Evolutionary conservation across 2,329 filamentous ascomycete species (phyloP).

Genomic region (Exophiala alcalophila): DNA sequence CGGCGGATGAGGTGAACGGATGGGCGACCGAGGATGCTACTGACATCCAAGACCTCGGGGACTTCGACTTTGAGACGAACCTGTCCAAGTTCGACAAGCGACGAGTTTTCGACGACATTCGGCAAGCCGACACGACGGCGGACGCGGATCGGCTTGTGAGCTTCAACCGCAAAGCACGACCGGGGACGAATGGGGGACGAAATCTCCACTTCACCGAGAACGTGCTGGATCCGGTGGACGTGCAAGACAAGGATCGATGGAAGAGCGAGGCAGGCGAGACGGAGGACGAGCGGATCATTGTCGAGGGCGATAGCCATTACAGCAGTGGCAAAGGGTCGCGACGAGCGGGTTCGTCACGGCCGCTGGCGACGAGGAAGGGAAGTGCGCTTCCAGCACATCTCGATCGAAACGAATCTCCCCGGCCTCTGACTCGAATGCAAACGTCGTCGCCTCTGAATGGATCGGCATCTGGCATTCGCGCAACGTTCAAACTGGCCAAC

Average conservation of each 20-base stretch:
- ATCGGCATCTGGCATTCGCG: constrained; percentile 30
- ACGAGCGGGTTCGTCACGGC: constrained; percentile 40
- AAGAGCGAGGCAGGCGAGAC: constrained; percentile 72
- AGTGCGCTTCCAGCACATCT: constrained; percentile 42
- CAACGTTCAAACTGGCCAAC: constrained; percentile 52
- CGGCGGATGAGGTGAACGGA: constrained; percentile 64
- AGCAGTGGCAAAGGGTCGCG: constrained; percentile 48
- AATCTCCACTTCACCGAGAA: constrained; percentile 92
- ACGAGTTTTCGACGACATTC: constrained; percentile 85
- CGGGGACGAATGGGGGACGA: constrained; percentile 75
- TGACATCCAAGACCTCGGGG: constrained; percentile 86
- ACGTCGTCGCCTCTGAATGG: constrained; percentile 45
- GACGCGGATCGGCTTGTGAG: constrained; percentile 87
- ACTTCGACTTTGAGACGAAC: constrained; percentile 89
- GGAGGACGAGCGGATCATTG: constrained; percentile 39
- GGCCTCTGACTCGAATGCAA: constrained; percentile 25
- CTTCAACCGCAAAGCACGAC: constrained; percentile 68
- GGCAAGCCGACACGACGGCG: constrained; percentile 82
- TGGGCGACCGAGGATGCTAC: constrained; percentile 97
- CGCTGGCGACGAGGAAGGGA: constrained; percentile 42
- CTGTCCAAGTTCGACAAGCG: constrained; percentile 94
- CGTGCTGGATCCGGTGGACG: constrained; percentile 65
- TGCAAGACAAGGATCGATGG: constrained; percentile 48
- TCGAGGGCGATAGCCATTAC: constrained; percentile 42
- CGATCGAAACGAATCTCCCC: constrained; percentile 29